A percentile compares a stretch with the other conserved stretches of the same genome.
These are phyloP conservation scores for Gracilariopsis chorda DNA, from an alignment of 23 red algal species.

Conservation along the genomic window DNA sequence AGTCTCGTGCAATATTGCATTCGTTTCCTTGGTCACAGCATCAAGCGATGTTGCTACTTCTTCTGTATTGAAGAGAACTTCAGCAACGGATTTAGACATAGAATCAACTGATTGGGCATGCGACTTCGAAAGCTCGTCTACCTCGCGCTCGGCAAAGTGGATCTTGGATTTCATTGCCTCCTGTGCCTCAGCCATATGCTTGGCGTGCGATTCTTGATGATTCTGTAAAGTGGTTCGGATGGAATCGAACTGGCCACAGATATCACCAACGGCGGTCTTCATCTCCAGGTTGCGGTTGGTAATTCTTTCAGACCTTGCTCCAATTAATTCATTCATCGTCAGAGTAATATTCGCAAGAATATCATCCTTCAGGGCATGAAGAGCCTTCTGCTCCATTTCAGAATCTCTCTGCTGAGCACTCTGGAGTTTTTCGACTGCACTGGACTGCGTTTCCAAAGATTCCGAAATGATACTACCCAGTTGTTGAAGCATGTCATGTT, in stretches of 20 bases:
- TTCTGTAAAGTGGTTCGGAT: not conserved
- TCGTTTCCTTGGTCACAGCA: not conserved
- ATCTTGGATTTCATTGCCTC: conserved; percentile 19
- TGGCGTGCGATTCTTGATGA: not conserved
- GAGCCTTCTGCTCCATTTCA: conserved; percentile 1
- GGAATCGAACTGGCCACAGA: not conserved
- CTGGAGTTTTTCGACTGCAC: not conserved
- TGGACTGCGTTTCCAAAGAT: not conserved
- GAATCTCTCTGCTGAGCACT: not conserved
- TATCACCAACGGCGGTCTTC: not conserved
- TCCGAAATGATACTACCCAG: not conserved
- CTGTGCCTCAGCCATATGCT: not conserved
- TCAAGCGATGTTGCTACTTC: not conserved
- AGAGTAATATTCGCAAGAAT: conserved; percentile 21
- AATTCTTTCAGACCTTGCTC: not conserved
- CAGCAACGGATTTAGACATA: not conserved
- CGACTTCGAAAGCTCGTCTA: not conserved
- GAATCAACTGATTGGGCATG: not conserved
- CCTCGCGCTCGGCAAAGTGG: not conserved
- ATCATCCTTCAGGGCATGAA: not conserved
- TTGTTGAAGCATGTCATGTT: not conserved
- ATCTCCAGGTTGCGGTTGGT: not conserved
- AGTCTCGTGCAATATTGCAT: not conserved
- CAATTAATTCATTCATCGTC: not conserved
- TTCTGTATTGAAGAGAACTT: not conserved